Base-by-base conservation (phyloP, 345 rosid genomes). In the Melaleuca alternifolia region DNA sequence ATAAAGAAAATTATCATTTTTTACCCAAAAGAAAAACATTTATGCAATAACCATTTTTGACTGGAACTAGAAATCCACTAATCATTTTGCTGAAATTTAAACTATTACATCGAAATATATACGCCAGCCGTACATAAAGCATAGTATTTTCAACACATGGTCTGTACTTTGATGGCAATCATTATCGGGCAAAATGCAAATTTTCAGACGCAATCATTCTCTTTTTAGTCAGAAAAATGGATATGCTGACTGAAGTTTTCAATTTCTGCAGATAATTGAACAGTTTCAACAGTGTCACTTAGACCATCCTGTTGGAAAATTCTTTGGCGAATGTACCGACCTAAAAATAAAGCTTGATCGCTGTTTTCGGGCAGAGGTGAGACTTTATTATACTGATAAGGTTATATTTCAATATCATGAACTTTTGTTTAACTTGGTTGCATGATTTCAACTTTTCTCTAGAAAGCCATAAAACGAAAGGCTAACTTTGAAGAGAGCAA, bases 391-490 rank as follows among this genome's bases (percentile, higher is more conserved):
- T 50, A 16, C 84, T n/a, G 50, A 26, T 11, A 3, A 16, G 30
- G 54, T 85, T 83, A 6, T 6, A 61, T 48, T 54, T 54, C 52
- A 30, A 62, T 83, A 18, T 86, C 28, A 79, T 84, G 87, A 50
- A 57, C 37, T 50, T 85, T 41, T 37, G 50, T 13, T 6, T 84
- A 18, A 37, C 53, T 61, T n/a, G 21, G 41, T 56, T 53, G 75
- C 33, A 62, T 24, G 83, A 37, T 76, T 52, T 57, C 24, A 56
- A 82, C 23, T 84, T 88, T 51, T 54, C 28, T 26, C 56, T 93
- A 97, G 99, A 95, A 96, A 96, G 96, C 98, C 11, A 62, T 93
- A 86, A 97, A 97, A 93, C 90, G 99, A 51, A 97, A 95, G 95
- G 96, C 95, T 2, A 97, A 96, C 86, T 96, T 97, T 6, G 93